phyloP scores from a whole-genome alignment of 805 yeast genomes.

The Candida odintsovae region DNA sequence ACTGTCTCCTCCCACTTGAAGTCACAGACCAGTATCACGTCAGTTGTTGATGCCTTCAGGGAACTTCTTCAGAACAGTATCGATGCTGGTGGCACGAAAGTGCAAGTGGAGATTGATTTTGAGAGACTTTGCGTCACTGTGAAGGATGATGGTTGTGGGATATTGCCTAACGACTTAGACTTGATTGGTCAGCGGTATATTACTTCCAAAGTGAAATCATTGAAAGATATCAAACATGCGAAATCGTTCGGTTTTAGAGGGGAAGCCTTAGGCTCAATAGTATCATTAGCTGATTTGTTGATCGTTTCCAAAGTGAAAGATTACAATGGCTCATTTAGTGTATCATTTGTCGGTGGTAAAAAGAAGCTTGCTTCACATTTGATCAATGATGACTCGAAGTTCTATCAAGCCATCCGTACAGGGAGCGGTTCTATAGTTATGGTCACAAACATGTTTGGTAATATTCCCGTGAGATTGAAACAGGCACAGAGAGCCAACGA shows the following conservation, averaged over 20 bases:
- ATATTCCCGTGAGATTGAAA: conserved; percentile 37
- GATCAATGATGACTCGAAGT: conserved; percentile 3
- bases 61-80: conserved; percentile 51
- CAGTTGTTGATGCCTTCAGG: conserved; percentile 36
- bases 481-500: conserved; percentile 21
- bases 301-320: conserved; percentile 39
- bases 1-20: conserved; percentile 6
- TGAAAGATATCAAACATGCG: conserved; percentile 33
- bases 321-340: conserved; percentile 25
- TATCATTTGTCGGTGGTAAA: neutral
- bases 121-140: conserved; percentile 34
- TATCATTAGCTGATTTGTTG: conserved; percentile 39
- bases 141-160: conserved; percentile 70
- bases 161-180: conserved; percentile 41
- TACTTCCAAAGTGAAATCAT: conserved; percentile 47
- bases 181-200: conserved; percentile 40
- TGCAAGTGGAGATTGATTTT: conserved; percentile 33
- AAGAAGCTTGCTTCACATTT: conserved; percentile 5
- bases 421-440: conserved; percentile 35
- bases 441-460: conserved; percentile 35
- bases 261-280: conserved; percentile 54
- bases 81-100: conserved; percentile 43
- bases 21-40: conserved; percentile 24
- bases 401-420: conserved; percentile 1
- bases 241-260: conserved; percentile 67